Evolutionary conservation across 768 basidiomycete genomes (phyloP), one percentile per base, ranked within the genome.

Genomic region (Lentinula boryana): DNA sequence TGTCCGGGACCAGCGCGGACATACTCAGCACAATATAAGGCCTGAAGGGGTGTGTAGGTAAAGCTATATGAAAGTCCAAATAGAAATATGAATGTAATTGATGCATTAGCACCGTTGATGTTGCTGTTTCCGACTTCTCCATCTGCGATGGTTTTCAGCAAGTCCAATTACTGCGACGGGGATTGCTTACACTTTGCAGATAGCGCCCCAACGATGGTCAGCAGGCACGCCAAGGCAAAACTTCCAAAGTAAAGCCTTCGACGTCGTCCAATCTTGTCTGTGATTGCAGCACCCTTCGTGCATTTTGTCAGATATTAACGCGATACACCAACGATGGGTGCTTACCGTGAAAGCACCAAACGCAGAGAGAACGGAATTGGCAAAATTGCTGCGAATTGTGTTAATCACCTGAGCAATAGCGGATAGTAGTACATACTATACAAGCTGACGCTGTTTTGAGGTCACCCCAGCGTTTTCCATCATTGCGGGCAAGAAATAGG

Each of bases 11-110:
- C 15, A 16, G n/a, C 9, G 16, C 38, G 33, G 7, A 57, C 63
- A 27, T 62, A 68, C 68, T 69, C 68, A 2, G 68, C 68, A 35
- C 68, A 69, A 33, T 69, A 69, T 12, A 69, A 56, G 9, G 68
- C 68, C 54, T 69, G 68, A 4, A 69, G 59, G 10, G 68, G 68
- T 48, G 68, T 69, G 35, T 69, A 69, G 23, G 65, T 66, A 58
- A 69, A 69, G 5, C 66, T 58, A 60, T 69, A 69, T 0, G 64
- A 65, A 36, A 69, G 64, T 1, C 68, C 68, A 50, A 69, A 69
- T 2, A 69, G 16, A 49, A 69, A 67, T 49, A 69, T 69, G 49
- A 69, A 63, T 43, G 67, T 63, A 35, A 69, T 69, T 5, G 68
- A 67, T 8, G 68, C 68, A 41, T 69, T 56, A n/a, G 68, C 67